Base-by-base conservation (phyloP, 257 asterid species). In the Nicotiana tomentosiformis region DNA sequence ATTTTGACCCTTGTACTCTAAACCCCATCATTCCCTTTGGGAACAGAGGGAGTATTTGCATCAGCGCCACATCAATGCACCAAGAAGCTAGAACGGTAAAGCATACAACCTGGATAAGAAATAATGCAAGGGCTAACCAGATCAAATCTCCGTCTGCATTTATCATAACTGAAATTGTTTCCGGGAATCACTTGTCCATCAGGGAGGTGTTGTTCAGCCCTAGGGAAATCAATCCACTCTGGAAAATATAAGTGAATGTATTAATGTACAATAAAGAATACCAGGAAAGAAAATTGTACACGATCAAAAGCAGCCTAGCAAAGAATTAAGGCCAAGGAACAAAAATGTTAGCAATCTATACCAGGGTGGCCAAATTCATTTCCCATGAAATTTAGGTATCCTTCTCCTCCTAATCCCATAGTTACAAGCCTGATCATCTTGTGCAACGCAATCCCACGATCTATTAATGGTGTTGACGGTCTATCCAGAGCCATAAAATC, bases 311-410 rank as follows among this genome's bases (percentile, higher is more conserved):
- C 80, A 49, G 62, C 61, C 43, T 15, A 29, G 29, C 49, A 76
- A 29, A 51, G 46, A 32, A 66, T 67, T 74, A 87, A 15, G 46
- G 56, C 81, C 8, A 74, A 49, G 37, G 64, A 83, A 51, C 15
- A 80, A 81, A 77, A 62, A 55, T 37, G 67, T 5, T 77, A 74
- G 60, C 82, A 80, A 74, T 67, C 43, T 87, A 23, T 89, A 96
- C 99, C 98, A 66, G 99, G 99, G 88, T 96, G 99, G 84, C 99
- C 99, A 87, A 96, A 96, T 91, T 96, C 99, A 85, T 96, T 96
- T 86, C 98, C 99, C 99, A 96, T 96, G 89, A 96, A 96, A 91
- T 96, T 96, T 83, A 96, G 91, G 89, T 96, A 96, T 80, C 98
- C 99, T 92, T 94, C 98, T 85, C 99, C 99, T 68, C 98, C 99